Evolutionary conservation across 768 basidiomycete species (phyloP), one percentile per base, ranked within the genome.

Genomic region (Lentinula edodes): DNA sequence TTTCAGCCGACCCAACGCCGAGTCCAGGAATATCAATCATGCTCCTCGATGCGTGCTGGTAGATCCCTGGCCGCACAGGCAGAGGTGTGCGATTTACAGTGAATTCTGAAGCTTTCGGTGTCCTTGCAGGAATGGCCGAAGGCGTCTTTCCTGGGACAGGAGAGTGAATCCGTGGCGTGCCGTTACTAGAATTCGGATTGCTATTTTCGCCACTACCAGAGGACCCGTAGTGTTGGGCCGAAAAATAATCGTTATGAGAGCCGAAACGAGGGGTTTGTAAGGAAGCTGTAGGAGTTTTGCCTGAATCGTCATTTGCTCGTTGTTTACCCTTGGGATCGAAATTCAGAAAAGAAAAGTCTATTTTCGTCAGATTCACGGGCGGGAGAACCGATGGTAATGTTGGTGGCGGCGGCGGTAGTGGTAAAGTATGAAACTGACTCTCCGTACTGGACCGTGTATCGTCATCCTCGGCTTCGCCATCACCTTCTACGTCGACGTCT

Each of bases 21-120:
- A 54, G 56, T 55, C 71, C 65, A 65, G 73, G 68, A 35, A 90
- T 71, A 68, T 90, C 81, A 56, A 88, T 70, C 80, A 89, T 81
- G 68, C 89, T 90, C 66, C 73, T 79, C 54, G 88, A 89, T 0
- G 81, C 80, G 42, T 78, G 81, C 58, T 82, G 84, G 67, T 84
- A 84, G 67, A 88, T 77, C 52, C 75, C 74, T 5, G 84, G 82
- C 20, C 74, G 62, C 36, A 41, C 61, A 12, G 38, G 61, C n/a
- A 61, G 39, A 32, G 58, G 43, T 35, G 41, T 61, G 10, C 41
- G 52, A 39, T 10, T 34, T 5, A 39, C 28, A 5, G 50, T 16
- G n/a, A 52, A 16, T 38, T 41, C 53, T 9, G 15, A 36, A 28
- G 15, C 35, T 35, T 36, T 36, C 16, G 53, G 53, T 8, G 53